Evolutionary conservation across 176 grass and related monocot species (phyloP), one percentile per base, ranked within the genome.

Genomic region (Raddia guianensis): DNA sequence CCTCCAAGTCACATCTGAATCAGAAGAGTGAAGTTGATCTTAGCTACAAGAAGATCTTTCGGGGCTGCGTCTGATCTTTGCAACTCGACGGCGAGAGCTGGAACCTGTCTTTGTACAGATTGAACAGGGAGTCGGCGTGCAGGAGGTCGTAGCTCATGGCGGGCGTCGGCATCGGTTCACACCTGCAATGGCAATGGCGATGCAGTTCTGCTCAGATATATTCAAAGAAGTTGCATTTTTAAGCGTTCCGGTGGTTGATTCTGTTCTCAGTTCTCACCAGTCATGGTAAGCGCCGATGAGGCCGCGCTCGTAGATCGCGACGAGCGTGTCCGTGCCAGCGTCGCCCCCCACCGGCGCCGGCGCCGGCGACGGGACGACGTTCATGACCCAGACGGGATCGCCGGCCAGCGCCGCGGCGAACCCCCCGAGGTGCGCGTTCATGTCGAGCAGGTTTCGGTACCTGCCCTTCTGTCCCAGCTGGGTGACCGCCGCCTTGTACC

Each of bases 361-460:
- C 2, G 82, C 71, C 20, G 65, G 16, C 1, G 78, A 64, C 21
- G 90, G 82, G 15, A 92, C 82, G 33, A 88, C 76, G 78, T 88
- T 92, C 85, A 92, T 83, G 66, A 91, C 86, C 90, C 90, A 92
- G 46, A 86, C 86, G 0, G 86, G 86, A 9, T 88, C 66, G 9
- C 86, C 82, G 20, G 85, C 35, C 46, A 92, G 15, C 27, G 86
- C 86, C 5, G 86, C 78, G 1, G 90, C 86, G 20, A 92, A 92
- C 2, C 90, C 82, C 0, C 74, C 90, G 7, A 83, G 73, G 3
- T 2, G 50, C 6, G 90, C 86, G 63, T 88, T 92, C 90, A 92
- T 92, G 78, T 92, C 90, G 66, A 88, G 86, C 73, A 92, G 57
- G 58, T 92, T 92, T 9, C 90, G 82, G 68, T 88, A 86, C 15